Conservation (phyloP, 345 rosid species). For the Combretum micranthum region DNA sequence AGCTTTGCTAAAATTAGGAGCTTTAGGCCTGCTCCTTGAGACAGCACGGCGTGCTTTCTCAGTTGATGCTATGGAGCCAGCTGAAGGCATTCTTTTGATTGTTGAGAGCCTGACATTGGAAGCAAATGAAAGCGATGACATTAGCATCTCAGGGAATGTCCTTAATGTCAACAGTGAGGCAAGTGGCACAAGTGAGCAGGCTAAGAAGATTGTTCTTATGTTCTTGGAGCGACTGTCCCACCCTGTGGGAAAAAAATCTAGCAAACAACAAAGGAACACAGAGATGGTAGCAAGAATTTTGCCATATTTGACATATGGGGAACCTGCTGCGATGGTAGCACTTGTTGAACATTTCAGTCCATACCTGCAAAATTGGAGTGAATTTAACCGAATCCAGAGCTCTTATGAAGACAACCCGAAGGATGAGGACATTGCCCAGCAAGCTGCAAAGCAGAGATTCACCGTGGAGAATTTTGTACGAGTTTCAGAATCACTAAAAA, state of each 20-base stretch:
- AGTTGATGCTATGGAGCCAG: slow-evolving; percentile 99
- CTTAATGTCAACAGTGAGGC: slow-evolving; percentile 78
- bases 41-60: slow-evolving; percentile 94
- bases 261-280: slow-evolving; percentile 94
- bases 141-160: slow-evolving; percentile 67
- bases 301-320: slow-evolving; percentile 97
- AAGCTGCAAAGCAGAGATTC: slow-evolving; percentile 70
- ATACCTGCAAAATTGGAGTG: slow-evolving; percentile 84
- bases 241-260: slow-evolving; percentile 88
- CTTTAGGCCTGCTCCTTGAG: slow-evolving; percentile 93
- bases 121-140: slow-evolving; percentile 89
- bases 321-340: slow-evolving; percentile 98
- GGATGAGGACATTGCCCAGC: slow-evolving; percentile 59
- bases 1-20: slow-evolving; percentile 79
- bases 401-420: slow-evolving; percentile 63
- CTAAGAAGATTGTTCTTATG: slow-evolving; percentile 94
- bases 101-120: slow-evolving; percentile 92
- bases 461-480: slow-evolving; percentile 87
- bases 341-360: slow-evolving; percentile 86
- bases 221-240: slow-evolving; percentile 90
- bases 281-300: slow-evolving; percentile 99
- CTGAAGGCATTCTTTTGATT: slow-evolving; percentile 95
- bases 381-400: slow-evolving; percentile 68
- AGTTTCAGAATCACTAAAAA: slow-evolving; percentile 93
- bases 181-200: slow-evolving; percentile 86